Percentiles rank a stretch among this genome's conserved stretches.
phyloP scores from a whole-genome alignment of 2,329 filamentous ascomycete genomes.

The Calonectria honghensis region DNA sequence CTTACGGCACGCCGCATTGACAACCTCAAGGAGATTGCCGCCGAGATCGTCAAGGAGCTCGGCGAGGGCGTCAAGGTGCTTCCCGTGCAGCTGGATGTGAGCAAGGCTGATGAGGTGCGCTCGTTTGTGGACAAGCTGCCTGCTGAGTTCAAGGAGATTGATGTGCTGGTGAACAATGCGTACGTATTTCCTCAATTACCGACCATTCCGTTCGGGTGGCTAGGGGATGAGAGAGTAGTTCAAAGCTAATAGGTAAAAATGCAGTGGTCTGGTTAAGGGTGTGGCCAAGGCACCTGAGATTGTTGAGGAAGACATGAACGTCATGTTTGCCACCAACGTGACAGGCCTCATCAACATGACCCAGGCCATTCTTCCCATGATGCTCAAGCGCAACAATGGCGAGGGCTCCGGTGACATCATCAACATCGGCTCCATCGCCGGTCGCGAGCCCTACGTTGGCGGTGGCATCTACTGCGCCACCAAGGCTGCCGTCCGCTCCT shows the following conservation, averaged over 20 bases:
- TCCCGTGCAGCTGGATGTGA: conserved; percentile 89
- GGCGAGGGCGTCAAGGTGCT: conserved; percentile 87
- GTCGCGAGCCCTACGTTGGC: conserved; percentile 88
- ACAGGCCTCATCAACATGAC: conserved; percentile 97
- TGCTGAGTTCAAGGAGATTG: conserved; percentile 86
- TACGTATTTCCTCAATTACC: conserved; percentile 66
- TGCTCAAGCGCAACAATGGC: conserved; percentile 83
- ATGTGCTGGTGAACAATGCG: conserved; percentile 97
- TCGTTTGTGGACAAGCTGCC: conserved; percentile 84
- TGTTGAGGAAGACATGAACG: conserved; percentile 85
- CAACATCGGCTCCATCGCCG: conserved; percentile 92
- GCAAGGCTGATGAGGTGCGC: conserved; percentile 83
- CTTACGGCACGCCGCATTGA: conserved; percentile 91
- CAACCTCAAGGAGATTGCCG: conserved; percentile 82
- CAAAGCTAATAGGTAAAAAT: conserved; percentile 1
- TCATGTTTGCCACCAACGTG: conserved; percentile 96
- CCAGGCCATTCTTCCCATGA: conserved; percentile 88
- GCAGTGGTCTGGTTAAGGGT: conserved; percentile 89
- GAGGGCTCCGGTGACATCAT: conserved; percentile 90
- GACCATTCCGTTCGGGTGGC: background rate
- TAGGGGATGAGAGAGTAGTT: no score
- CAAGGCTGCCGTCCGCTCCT: conserved; percentile 89
- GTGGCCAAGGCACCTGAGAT: conserved; percentile 91
- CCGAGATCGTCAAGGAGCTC: conserved; percentile 84
- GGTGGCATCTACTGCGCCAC: conserved; percentile 95